Conservation (phyloP, 2,329 filamentous ascomycete species). For the Phialocephala subalpina region DNA sequence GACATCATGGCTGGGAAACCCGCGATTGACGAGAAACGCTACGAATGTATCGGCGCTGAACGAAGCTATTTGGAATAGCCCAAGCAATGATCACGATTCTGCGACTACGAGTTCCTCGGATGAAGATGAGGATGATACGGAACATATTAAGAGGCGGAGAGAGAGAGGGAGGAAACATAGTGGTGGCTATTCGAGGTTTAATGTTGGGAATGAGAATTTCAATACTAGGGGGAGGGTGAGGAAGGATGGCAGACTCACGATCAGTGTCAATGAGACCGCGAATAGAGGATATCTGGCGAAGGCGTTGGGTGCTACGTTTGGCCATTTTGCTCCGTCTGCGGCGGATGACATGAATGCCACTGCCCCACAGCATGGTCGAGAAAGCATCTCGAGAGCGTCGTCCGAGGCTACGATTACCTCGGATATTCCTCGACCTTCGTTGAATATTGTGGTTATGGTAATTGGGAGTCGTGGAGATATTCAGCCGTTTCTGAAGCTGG, state of each 20-base stretch:
- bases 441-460: constrained; percentile 87
- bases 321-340: constrained; percentile 51
- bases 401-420: constrained; percentile 28
- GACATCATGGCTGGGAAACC: constrained; percentile 25
- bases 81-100: constrained; percentile 21
- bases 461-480: constrained; percentile 83
- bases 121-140: constrained; percentile 29
- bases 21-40: constrained; percentile 28
- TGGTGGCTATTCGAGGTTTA: constrained; percentile 59
- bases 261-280: constrained; percentile 75
- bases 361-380: constrained; percentile 38
- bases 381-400: constrained; percentile 34
- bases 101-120: constrained; percentile 35
- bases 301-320: constrained; percentile 70
- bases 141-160: constrained; percentile 7
- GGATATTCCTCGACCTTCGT: constrained; percentile 33
- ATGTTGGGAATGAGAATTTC: constrained; percentile 70
- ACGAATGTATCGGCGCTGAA: constrained; percentile 39
- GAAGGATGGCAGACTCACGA: constrained; percentile 74
- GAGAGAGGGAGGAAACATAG: constrained; percentile 9
- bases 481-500: constrained; percentile 81
- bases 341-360: neutral
- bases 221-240: constrained; percentile 71
- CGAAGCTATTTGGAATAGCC: constrained; percentile 36
- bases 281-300: constrained; percentile 78